A percentile compares a stretch with the other conserved stretches of the same genome.
These are phyloP conservation scores for Talaromyces wortmannii DNA, from an alignment of 495 filamentous ascomycete species.

Conservation along the genomic window DNA sequence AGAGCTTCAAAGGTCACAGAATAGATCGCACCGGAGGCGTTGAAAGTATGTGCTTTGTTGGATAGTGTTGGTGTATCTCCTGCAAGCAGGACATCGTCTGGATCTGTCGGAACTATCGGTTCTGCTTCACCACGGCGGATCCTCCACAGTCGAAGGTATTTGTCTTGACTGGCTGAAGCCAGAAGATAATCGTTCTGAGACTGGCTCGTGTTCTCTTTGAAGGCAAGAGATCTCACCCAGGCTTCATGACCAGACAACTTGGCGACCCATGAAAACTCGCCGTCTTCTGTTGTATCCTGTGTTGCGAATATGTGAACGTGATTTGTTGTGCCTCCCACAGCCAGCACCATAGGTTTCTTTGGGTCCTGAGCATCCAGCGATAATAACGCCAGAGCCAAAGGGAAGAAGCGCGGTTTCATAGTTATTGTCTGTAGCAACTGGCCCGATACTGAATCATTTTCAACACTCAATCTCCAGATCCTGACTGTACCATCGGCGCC, in stretches of 20 bases:
- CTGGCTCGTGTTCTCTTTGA: slow-evolving; percentile 64
- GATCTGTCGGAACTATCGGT: slow-evolving; percentile 23
- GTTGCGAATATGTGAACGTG: slow-evolving; percentile 70
- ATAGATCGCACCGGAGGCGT: slow-evolving; percentile 51
- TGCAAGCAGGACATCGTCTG: slow-evolving; percentile 50
- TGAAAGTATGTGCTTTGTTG: slow-evolving; percentile 78
- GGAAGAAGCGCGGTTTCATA: slow-evolving; percentile 71
- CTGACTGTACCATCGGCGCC: slow-evolving; percentile 77
- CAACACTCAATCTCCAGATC: slow-evolving; percentile 58
- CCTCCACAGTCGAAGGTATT: slow-evolving; percentile 93
- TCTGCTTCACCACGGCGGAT: slow-evolving; percentile 57
- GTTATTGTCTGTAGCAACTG: slow-evolving; percentile 62
- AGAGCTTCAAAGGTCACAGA: slow-evolving; percentile 91
- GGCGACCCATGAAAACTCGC: slow-evolving; percentile 64
- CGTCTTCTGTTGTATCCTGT: slow-evolving; percentile 20
- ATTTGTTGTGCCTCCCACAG: slow-evolving; percentile 75
- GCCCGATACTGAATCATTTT: slow-evolving; percentile 19
- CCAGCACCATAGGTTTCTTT: slow-evolving; percentile 55
- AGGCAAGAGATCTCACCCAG: slow-evolving; percentile 83
- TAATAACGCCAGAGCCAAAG: slow-evolving; percentile 64
- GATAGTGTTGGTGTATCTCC: slow-evolving; percentile 57
- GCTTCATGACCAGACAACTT: slow-evolving; percentile 87
- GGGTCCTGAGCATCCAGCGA: slow-evolving; percentile 39
- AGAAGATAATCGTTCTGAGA: slow-evolving; percentile 47
- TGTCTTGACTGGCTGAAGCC: slow-evolving; percentile 94